A percentile compares a stretch with the other conserved stretches of the same genome.
phyloP scores from a whole-genome alignment of 306 rosid genomes.

The Arachis stenosperma region DNA sequence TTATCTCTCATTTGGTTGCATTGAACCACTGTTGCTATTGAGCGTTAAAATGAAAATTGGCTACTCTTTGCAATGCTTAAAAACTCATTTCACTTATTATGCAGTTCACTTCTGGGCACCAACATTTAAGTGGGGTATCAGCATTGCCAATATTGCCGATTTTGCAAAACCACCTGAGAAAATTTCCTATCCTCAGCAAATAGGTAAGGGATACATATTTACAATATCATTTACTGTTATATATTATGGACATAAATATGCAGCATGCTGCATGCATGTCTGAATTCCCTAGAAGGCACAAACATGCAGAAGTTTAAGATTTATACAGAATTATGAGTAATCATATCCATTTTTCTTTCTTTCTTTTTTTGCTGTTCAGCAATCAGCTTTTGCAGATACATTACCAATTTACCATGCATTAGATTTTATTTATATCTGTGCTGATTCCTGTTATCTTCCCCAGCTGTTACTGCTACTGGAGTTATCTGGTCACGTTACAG shows the following conservation, averaged over 20 bases:
- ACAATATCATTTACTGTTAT: slow-evolving; percentile 12
- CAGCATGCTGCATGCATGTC: not conserved
- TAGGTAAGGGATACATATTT: slow-evolving; percentile 56
- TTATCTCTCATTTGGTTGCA: slow-evolving; percentile 14
- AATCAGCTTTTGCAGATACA: slow-evolving; percentile 14
- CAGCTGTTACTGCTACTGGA: slow-evolving; percentile 91
- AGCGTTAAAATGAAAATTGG: slow-evolving; percentile 23
- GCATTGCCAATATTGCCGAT: slow-evolving; percentile 93
- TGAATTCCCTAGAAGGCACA: not conserved
- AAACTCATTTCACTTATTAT: slow-evolving; percentile 22
- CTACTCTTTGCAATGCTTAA: slow-evolving; percentile 19
- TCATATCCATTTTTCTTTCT: not conserved
- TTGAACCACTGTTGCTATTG: slow-evolving; percentile 23
- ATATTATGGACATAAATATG: not conserved
- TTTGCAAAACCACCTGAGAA: slow-evolving; percentile 90
- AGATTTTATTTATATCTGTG: slow-evolving; percentile 29
- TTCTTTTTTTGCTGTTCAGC: not conserved
- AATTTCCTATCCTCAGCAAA: slow-evolving; percentile 91
- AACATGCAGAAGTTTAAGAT: slow-evolving; percentile 7
- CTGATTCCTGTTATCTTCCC: slow-evolving; percentile 36
- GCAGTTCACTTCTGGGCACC: slow-evolving; percentile 99
- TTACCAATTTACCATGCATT: not conserved
- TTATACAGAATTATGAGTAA: slow-evolving; percentile 14
- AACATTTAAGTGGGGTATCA: slow-evolving; percentile 98
- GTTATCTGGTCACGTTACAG: slow-evolving; percentile 96